Evolutionary conservation across 345 rosid genomes (phyloP).

Genomic region (Turnera subulata): DNA sequence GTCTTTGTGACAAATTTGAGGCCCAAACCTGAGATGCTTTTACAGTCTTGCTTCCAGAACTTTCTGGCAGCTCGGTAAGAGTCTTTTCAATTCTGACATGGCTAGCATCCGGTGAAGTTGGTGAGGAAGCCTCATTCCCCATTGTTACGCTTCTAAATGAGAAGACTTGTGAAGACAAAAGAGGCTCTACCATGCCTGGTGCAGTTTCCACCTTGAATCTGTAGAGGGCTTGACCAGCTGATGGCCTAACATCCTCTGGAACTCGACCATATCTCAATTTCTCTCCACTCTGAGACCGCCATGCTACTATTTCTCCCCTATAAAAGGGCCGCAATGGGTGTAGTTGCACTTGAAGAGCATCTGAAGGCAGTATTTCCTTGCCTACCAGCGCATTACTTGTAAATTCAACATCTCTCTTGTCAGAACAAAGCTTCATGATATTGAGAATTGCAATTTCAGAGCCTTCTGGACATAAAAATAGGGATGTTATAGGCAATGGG

Average conservation of each 20-base stretch:
- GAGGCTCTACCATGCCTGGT: slow-evolving; percentile 51
- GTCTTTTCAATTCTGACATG: slow-evolving; percentile 24
- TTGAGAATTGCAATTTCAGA: slow-evolving; percentile 57
- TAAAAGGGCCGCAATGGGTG: slow-evolving; percentile 93
- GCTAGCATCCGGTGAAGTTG: slow-evolving; percentile 26
- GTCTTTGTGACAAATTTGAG: slow-evolving; percentile 2
- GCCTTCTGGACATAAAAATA: slow-evolving; percentile 74
- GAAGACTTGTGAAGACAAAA: slow-evolving; percentile 90
- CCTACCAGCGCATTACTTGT: slow-evolving; percentile 49
- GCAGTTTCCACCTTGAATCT: slow-evolving; percentile 78
- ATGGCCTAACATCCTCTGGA: slow-evolving; percentile 89
- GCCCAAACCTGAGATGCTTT: slow-evolving; percentile 60
- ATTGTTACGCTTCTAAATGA: slow-evolving; percentile 69
- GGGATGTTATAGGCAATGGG: slow-evolving; percentile 66
- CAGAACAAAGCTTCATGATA: slow-evolving; percentile 54
- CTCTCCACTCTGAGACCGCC: slow-evolving; percentile 71
- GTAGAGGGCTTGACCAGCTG: slow-evolving; percentile 84
- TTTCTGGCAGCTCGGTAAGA: slow-evolving; percentile 33
- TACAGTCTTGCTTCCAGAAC: slow-evolving; percentile 43
- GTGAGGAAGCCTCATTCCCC: slow-evolving; percentile 45
- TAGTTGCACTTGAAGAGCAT: slow-evolving; percentile 81
- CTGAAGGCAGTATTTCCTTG: slow-evolving; percentile 69
- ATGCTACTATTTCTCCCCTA: slow-evolving; percentile 88
- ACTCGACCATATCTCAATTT: slow-evolving; percentile 89
- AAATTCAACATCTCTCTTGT: slow-evolving; percentile 44